phyloP scores from a whole-genome alignment of 225 moss, liverwort and hornwort species.

The Asterella californica region DNA sequence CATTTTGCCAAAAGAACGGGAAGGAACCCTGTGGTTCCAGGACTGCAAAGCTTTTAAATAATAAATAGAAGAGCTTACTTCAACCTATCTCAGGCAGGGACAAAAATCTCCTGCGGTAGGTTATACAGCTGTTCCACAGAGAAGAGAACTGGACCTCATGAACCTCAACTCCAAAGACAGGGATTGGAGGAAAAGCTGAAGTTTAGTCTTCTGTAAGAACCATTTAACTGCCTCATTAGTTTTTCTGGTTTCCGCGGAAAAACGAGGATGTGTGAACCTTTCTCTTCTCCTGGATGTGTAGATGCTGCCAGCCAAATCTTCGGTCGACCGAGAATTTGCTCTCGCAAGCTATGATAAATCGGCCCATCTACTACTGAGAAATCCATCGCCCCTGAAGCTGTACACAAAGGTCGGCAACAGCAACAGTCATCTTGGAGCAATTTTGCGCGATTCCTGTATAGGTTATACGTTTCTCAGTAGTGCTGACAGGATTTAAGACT shows the following conservation, averaged over 20 bases:
- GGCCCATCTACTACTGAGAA: constrained; percentile 35
- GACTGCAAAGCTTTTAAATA: neutral
- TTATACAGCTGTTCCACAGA: neutral
- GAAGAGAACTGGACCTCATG: neutral
- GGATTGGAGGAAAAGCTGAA: neutral
- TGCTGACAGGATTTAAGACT: neutral
- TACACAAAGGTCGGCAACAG: neutral
- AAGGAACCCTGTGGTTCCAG: too few species aligned
- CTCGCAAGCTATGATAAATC: constrained; percentile 42
- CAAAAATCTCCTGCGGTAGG: neutral
- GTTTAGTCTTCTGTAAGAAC: too few species aligned
- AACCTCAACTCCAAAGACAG: neutral
- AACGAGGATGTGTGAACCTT: constrained; percentile 38
- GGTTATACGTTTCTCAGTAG: neutral
- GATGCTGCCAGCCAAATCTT: constrained; percentile 92
- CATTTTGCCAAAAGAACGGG: neutral
- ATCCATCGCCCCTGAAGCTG: constrained; percentile 57
- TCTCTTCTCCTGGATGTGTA: constrained; percentile 85
- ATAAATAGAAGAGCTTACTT: neutral
- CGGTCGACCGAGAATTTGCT: constrained; percentile 51
- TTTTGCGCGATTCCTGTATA: neutral
- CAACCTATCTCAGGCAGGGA: neutral
- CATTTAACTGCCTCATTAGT: neutral
- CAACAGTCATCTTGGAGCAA: neutral
- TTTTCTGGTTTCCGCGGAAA: neutral